Evolutionary conservation across 2,329 filamentous ascomycete genomes (phyloP).

Genomic region (Colletotrichum phormii): DNA sequence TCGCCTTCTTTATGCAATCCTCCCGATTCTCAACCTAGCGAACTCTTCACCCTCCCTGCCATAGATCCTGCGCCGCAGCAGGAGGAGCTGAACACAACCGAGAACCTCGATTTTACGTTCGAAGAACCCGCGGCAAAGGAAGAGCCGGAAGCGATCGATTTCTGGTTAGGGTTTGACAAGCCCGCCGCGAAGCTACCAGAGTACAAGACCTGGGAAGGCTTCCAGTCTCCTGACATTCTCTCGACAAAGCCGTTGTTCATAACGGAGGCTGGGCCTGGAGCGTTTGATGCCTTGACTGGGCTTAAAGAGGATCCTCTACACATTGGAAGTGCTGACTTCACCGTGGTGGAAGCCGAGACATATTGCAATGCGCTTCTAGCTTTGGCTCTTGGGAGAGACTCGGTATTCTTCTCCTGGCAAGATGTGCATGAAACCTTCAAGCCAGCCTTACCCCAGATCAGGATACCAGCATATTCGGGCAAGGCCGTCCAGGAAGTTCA

Average conservation of each 20-base stretch:
- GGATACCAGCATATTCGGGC: constrained; percentile 68
- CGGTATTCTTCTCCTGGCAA: constrained; percentile 76
- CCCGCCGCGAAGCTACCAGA: constrained; percentile 46
- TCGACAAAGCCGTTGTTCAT: constrained; percentile 64
- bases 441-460: constrained; percentile 57
- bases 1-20: constrained; percentile 28
- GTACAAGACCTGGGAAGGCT: constrained; percentile 78
- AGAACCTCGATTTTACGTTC: constrained; percentile 18
- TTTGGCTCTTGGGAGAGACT: constrained; percentile 77
- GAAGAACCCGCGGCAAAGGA: constrained; percentile 39
- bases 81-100: constrained; percentile 37
- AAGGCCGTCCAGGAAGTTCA: constrained; percentile 60
- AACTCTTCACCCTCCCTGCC: constrained; percentile 57
- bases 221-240: constrained; percentile 58
- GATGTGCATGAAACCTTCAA: constrained; percentile 63
- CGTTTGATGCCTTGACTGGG: constrained; percentile 73
- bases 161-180: constrained; percentile 61
- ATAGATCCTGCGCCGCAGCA: constrained; percentile 25
- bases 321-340: constrained; percentile 51
- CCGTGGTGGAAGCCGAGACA: constrained; percentile 58
- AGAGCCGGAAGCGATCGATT: constrained; percentile 42
- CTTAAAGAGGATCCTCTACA: constrained; percentile 53
- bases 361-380: constrained; percentile 71
- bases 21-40: constrained; percentile 40
- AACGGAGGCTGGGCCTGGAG: constrained; percentile 73